Evolutionary conservation across 1,284 basidiomycete genomes (phyloP).

Genomic region (Mixia osmundae): DNA sequence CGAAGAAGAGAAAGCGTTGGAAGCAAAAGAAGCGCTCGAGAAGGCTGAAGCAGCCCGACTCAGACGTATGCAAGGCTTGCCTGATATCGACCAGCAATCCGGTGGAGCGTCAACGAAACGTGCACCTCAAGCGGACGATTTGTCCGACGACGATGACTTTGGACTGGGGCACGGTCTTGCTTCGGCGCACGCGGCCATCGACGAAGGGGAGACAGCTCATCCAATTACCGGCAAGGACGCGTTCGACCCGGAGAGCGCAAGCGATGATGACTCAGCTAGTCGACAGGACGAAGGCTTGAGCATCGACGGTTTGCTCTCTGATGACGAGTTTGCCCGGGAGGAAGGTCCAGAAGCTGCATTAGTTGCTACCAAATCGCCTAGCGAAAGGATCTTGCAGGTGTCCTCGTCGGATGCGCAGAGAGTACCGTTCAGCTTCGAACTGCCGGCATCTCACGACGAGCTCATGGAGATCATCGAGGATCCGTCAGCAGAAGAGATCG

Average conservation of each 20-base stretch:
- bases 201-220: not conserved
- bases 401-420: slow-evolving; percentile 28
- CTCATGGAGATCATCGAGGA: slow-evolving; percentile 57
- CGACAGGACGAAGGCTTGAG: slow-evolving; percentile 26
- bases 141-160: slow-evolving; percentile 26
- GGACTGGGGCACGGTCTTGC: slow-evolving; percentile 22
- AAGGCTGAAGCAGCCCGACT: slow-evolving; percentile 58
- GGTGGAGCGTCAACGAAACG: slow-evolving; percentile 25
- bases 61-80: slow-evolving; percentile 67
- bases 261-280: slow-evolving; percentile 15
- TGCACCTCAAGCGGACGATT: slow-evolving; percentile 43
- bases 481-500: slow-evolving; percentile 41
- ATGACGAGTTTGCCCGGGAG: slow-evolving; percentile 13
- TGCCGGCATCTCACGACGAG: slow-evolving; percentile 64
- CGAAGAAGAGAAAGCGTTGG: slow-evolving; percentile 73
- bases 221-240: slow-evolving; percentile 44
- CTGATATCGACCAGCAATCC: slow-evolving; percentile 27
- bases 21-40: slow-evolving; percentile 67
- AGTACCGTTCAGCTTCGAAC: slow-evolving; percentile 84
- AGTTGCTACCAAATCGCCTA: slow-evolving; percentile 2
- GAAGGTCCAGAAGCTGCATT: slow-evolving; percentile 1
- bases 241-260: slow-evolving; percentile 18
- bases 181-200: not conserved
- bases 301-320: slow-evolving; percentile 17
- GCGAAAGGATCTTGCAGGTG: slow-evolving; percentile 1